Conservation (phyloP, 371 early-diverging fungal species). For the Rhizopus microsporus region DNA sequence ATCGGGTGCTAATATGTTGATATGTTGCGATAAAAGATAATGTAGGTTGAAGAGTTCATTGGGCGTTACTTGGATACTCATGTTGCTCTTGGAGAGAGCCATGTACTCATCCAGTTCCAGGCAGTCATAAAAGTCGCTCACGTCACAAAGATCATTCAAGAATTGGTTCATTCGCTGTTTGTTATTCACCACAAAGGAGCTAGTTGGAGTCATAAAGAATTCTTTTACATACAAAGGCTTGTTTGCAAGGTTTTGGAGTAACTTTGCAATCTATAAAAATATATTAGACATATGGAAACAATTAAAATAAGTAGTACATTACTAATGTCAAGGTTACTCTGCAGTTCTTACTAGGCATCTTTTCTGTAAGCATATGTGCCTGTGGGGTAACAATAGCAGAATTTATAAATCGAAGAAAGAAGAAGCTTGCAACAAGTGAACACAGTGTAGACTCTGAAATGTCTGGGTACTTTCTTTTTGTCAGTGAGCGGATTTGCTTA, state of each 20-base stretch:
- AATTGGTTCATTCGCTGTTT: slow-evolving; percentile 86
- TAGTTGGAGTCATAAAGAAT: slow-evolving; percentile 84
- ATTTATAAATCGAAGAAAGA: slow-evolving; percentile 91
- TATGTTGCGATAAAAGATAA: slow-evolving; percentile 75
- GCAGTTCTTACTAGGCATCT: slow-evolving; percentile 71
- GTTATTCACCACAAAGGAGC: slow-evolving; percentile 89
- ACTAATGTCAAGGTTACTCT: slow-evolving; percentile 79
- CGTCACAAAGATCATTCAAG: slow-evolving; percentile 89
- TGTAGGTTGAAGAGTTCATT: slow-evolving; percentile 94
- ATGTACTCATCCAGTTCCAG: slow-evolving; percentile 97
- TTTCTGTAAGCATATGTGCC: slow-evolving; percentile 85
- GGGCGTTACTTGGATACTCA: slow-evolving; percentile 80
- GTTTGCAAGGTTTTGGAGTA: slow-evolving; percentile 94
- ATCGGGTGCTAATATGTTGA: slow-evolving; percentile 75
- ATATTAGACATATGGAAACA: background rate
- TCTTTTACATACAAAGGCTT: slow-evolving; percentile 92
- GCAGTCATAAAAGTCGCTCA: slow-evolving; percentile 91
- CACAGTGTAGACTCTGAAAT: slow-evolving; percentile 82
- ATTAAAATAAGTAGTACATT: slow-evolving; percentile 13
- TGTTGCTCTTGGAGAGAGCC: slow-evolving; percentile 88
- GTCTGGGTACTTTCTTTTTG: slow-evolving; percentile 85
- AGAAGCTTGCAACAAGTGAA: slow-evolving; percentile 93
- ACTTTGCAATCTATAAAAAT: slow-evolving; percentile 72
- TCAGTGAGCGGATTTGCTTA: slow-evolving; percentile 89
- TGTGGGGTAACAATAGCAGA: slow-evolving; percentile 94